phyloP scores from a whole-genome alignment of 305 asterid genomes.

The Nicotiana rustica region DNA sequence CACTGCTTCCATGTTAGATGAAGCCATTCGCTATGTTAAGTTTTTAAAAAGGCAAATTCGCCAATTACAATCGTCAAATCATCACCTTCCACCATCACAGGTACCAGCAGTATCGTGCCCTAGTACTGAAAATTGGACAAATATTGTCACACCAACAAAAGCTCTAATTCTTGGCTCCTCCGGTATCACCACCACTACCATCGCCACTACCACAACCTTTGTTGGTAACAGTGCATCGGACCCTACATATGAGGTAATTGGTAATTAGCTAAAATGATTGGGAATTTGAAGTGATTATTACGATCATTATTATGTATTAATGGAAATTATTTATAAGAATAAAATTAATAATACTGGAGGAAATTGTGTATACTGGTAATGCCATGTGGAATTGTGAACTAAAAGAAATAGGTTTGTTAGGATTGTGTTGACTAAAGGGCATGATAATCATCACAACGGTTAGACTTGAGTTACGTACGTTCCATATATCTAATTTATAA shows the following conservation, averaged over 20 bases:
- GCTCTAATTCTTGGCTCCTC: slow-evolving; percentile 32
- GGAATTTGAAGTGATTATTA: slow-evolving; percentile 16
- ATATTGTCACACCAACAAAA: slow-evolving; percentile 13
- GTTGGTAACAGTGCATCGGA: slow-evolving; percentile 43
- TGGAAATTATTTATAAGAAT: slow-evolving; percentile 1
- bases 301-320: slow-evolving; percentile 19
- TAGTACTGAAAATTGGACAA: slow-evolving; percentile 41
- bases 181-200: slow-evolving; percentile 25
- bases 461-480: slow-evolving; percentile 45
- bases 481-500: slow-evolving; percentile 5
- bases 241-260: slow-evolving; percentile 49
- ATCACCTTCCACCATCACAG: slow-evolving; percentile 41
- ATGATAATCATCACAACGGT: slow-evolving; percentile 54
- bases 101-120: slow-evolving; percentile 31
- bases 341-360: background rate
- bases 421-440: slow-evolving; percentile 69
- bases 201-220: slow-evolving; percentile 37
- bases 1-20: slow-evolving; percentile 92
- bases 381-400: slow-evolving; percentile 32
- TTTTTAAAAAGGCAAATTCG: slow-evolving; percentile 81
- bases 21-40: slow-evolving; percentile 83
- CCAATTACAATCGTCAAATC: slow-evolving; percentile 45
- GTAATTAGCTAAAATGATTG: slow-evolving; percentile 32
- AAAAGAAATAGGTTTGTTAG: slow-evolving; percentile 68
- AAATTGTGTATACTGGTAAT: slow-evolving; percentile 30